Conservation (phyloP, 768 basidiomycete genomes). For the Trametes sanguinea region DNA sequence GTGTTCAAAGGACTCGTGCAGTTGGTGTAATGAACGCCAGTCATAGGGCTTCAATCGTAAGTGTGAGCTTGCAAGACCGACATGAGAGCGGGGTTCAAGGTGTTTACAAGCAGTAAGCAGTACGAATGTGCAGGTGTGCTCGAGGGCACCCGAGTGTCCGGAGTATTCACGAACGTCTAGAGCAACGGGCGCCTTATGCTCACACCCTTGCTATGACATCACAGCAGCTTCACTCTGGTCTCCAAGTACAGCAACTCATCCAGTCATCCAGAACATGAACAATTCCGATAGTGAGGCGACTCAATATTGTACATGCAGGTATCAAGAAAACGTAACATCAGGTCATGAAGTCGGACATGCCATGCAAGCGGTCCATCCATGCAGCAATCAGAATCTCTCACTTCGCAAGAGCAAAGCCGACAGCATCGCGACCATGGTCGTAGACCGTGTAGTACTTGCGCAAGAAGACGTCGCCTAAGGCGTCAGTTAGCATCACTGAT, state of each 20-base stretch:
- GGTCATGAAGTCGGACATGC: neutral
- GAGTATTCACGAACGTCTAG: conserved; percentile 8
- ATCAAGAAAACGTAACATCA: conserved; percentile 8
- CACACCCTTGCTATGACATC: neutral
- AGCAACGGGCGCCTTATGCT: neutral
- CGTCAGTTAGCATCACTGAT: neutral
- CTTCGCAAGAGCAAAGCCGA: conserved; percentile 73
- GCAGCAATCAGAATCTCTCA: conserved; percentile 21
- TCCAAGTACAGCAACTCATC: no score
- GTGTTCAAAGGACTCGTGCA: neutral
- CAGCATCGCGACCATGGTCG: conserved; percentile 73
- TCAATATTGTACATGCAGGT: conserved; percentile 19
- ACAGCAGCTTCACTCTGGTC: neutral
- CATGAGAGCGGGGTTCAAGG: neutral
- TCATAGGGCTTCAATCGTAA: neutral
- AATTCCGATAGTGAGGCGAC: conserved; percentile 3
- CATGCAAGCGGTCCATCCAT: neutral
- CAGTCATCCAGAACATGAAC: neutral
- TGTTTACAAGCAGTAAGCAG: neutral
- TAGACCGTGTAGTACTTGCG: conserved; percentile 93
- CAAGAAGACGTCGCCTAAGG: conserved; percentile 82
- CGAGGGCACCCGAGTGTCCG: neutral
- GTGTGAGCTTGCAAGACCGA: neutral
- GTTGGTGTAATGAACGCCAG: neutral
- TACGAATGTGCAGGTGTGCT: neutral